phyloP scores from a whole-genome alignment of 1,284 basidiomycete species.

The Gymnopus androsaceus region DNA sequence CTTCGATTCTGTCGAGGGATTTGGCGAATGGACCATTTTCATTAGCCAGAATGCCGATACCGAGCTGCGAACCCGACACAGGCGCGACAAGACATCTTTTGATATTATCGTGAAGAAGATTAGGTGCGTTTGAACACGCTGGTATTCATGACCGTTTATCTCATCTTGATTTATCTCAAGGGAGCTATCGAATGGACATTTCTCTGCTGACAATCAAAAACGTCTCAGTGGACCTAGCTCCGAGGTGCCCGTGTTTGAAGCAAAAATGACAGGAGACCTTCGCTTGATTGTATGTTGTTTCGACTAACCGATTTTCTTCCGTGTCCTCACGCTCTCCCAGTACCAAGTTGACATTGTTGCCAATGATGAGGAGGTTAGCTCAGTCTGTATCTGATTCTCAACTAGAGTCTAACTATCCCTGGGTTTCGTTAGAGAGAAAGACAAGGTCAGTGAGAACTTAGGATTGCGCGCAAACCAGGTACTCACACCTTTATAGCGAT shows the following conservation, averaged over 20 bases:
- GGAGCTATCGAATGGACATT: conserved; percentile 65
- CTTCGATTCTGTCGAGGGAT: conserved; percentile 51
- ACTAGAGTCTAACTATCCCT: neutral
- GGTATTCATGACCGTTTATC: neutral
- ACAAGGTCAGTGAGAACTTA: conserved; percentile 44
- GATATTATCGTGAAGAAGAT: conserved; percentile 60
- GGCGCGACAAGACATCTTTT: conserved; percentile 44
- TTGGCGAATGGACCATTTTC: conserved; percentile 56
- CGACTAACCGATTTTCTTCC: neutral
- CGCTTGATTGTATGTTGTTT: conserved; percentile 55
- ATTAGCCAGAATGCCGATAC: conserved; percentile 46
- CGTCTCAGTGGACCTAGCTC: conserved; percentile 47
- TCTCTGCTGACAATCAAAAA: conserved; percentile 71
- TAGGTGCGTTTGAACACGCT: conserved; percentile 42
- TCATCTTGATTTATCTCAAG: conserved; percentile 31
- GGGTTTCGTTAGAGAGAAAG: conserved; percentile 43
- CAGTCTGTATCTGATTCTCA: neutral
- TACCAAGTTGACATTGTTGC: conserved; percentile 66
- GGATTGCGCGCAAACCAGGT: neutral
- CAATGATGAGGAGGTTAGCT: conserved; percentile 45
- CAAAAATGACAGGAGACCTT: conserved; percentile 64
- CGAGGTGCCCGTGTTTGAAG: conserved; percentile 64
- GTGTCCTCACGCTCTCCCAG: conserved; percentile 32
- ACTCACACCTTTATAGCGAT: conserved; percentile 41
- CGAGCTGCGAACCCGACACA: conserved; percentile 43